Conservation (phyloP, 805 yeast species). For the Metschnikowia koreensis region DNA sequence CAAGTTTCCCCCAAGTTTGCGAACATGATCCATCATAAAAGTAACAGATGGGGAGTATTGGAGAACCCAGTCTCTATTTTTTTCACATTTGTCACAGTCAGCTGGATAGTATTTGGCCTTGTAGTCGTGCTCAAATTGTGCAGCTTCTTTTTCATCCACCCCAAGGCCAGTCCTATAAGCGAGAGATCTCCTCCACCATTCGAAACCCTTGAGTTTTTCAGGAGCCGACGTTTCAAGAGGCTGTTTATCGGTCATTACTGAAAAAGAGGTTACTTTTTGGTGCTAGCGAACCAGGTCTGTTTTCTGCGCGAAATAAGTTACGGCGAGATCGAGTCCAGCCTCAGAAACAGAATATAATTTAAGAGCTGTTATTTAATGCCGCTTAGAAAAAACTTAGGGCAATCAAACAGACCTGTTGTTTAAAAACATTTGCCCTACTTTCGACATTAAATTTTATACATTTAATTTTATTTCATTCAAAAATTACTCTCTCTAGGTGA, state of each 20-base stretch:
- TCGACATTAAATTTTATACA: too few relatives aligned
- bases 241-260: slow-evolving; percentile 2
- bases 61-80: slow-evolving; percentile 77
- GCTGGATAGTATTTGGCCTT: slow-evolving; percentile 40
- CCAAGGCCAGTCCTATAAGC: slow-evolving; percentile 73
- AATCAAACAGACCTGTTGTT: too few relatives aligned
- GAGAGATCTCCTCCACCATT: slow-evolving; percentile 79
- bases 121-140: slow-evolving; percentile 58
- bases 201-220: slow-evolving; percentile 50
- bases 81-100: slow-evolving; percentile 70
- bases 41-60: slow-evolving; percentile 78
- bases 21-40: slow-evolving; percentile 83
- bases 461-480: too few relatives aligned
- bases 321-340: background rate
- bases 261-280: background rate
- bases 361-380: too few relatives aligned
- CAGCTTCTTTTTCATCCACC: slow-evolving; percentile 47
- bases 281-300: background rate
- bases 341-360: background rate
- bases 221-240: slow-evolving; percentile 25
- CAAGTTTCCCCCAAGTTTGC: slow-evolving; percentile 55
- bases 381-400: too few relatives aligned
- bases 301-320: background rate
- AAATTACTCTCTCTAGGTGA: too few relatives aligned
- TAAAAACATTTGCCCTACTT: too few relatives aligned